Percentiles rank a stretch among this genome's conserved stretches.
Conservation (phyloP, 192 early-diverging fungal genomes). For the Coemansia pectinata region DNA sequence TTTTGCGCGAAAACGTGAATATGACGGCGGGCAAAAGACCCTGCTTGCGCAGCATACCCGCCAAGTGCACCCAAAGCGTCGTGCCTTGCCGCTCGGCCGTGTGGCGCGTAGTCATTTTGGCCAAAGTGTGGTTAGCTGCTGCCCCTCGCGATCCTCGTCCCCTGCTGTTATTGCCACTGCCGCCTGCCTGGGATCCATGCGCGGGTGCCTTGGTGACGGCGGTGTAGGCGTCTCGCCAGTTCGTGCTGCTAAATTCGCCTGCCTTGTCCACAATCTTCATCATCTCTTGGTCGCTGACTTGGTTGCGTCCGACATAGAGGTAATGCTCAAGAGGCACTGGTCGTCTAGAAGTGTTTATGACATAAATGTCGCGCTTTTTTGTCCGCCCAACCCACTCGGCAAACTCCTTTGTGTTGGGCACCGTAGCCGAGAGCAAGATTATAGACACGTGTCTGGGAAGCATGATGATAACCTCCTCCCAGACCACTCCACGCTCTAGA, state of each 20-base stretch:
- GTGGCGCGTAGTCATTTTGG: conserved; percentile 34
- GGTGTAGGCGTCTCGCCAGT: conserved; percentile 76
- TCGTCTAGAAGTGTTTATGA: conserved; percentile 89
- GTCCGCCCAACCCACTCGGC: conserved; percentile 99
- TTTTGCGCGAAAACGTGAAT: conserved; percentile 94
- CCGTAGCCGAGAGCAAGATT: conserved; percentile 95
- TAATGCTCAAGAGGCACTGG: conserved; percentile 96
- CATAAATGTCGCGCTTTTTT: conserved; percentile 96
- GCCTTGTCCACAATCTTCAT: conserved; percentile 85
- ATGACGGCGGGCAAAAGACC: conserved; percentile 84
- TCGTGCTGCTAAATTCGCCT: conserved; percentile 46
- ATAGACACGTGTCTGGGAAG: conserved; percentile 91
- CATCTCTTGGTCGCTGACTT: conserved; percentile 64
- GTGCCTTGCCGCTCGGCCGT: conserved; percentile 61
- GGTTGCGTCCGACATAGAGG: conserved; percentile 66
- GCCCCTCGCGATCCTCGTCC: conserved; percentile 25
- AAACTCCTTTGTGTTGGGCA: conserved; percentile 98
- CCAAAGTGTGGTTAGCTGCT: conserved; percentile 51
- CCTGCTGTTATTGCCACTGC: conserved; percentile 52
- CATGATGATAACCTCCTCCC: conserved; percentile 99
- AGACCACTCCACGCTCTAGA: conserved; percentile 92
- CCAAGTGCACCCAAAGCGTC: conserved; percentile 81
- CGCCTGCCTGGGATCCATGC: conserved; percentile 27
- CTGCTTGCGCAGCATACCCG: conserved; percentile 72
- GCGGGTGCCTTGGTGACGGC: conserved; percentile 63